A percentile compares a stretch with the other conserved stretches of the same genome.
phyloP scores from a whole-genome alignment of 257 asterid genomes.

The Gardenia jasminoides region DNA sequence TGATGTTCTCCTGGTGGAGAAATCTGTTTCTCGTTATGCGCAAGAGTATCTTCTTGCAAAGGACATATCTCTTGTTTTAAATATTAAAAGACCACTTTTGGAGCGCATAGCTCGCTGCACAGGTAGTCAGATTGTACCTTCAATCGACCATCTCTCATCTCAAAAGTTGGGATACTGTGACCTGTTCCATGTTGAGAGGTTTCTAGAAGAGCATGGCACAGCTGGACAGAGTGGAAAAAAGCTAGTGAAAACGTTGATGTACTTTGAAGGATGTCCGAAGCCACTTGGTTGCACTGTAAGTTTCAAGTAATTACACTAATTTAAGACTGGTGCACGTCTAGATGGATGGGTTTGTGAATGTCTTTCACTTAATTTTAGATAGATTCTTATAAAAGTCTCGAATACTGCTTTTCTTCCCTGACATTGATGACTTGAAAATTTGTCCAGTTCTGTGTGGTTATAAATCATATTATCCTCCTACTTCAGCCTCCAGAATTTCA shows the following conservation, averaged over 20 bases:
- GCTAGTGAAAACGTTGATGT: slow-evolving; percentile 85
- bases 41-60: slow-evolving; percentile 96
- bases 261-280: slow-evolving; percentile 95
- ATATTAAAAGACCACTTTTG: slow-evolving; percentile 80
- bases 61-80: slow-evolving; percentile 85
- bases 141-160: slow-evolving; percentile 80
- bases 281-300: slow-evolving; percentile 96
- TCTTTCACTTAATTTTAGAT: not conserved
- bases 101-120: slow-evolving; percentile 95
- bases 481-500: not conserved
- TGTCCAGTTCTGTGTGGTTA: not conserved
- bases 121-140: slow-evolving; percentile 85
- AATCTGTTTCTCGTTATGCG: slow-evolving; percentile 92
- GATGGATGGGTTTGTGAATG: not conserved
- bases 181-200: slow-evolving; percentile 68
- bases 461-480: not conserved
- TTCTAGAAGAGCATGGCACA: slow-evolving; percentile 68
- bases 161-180: slow-evolving; percentile 83
- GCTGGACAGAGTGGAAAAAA: slow-evolving; percentile 76
- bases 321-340: slow-evolving; percentile 9
- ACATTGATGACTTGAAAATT: not conserved
- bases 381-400: not conserved
- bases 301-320: slow-evolving; percentile 23
- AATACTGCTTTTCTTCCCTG: not conserved
- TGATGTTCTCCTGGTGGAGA: slow-evolving; percentile 92